Percentiles rank a stretch among this genome's conserved stretches.
phyloP scores from a whole-genome alignment of 2,329 filamentous ascomycete species.

The Dendryphion nanum region DNA sequence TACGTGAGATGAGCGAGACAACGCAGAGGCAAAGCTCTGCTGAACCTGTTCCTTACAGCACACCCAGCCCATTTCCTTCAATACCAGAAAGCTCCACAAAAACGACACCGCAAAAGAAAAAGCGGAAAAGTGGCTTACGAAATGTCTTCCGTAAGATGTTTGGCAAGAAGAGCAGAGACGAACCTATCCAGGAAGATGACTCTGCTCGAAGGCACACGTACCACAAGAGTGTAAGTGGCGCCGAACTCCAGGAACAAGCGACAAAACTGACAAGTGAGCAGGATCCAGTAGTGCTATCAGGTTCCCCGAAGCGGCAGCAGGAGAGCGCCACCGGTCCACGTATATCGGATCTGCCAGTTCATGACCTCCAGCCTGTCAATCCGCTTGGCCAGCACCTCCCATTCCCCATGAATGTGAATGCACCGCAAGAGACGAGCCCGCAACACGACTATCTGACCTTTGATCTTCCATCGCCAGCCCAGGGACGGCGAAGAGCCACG shows the following conservation, averaged over 20 bases:
- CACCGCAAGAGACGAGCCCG: constrained; percentile 33
- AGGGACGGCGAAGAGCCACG: constrained; percentile 33
- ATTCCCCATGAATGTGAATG: constrained; percentile 43
- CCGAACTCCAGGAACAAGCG: background rate
- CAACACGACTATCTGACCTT: constrained; percentile 36
- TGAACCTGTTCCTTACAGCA: constrained; percentile 20
- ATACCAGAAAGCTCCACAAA: constrained; percentile 27
- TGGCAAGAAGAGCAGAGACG: constrained; percentile 29
- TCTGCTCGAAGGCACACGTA: constrained; percentile 26
- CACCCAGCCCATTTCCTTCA: constrained; percentile 29
- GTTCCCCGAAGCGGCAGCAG: constrained; percentile 18
- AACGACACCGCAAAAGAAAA: constrained; percentile 26
- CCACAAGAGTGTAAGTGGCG: constrained; percentile 34
- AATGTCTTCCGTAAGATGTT: constrained; percentile 41
- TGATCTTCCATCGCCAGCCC: constrained; percentile 17
- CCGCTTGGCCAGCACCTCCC: constrained; percentile 37
- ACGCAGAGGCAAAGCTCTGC: constrained; percentile 24
- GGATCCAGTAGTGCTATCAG: constrained; percentile 30
- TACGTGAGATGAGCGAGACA: constrained; percentile 23
- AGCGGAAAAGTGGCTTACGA: constrained; percentile 36
- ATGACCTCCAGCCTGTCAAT: constrained; percentile 32
- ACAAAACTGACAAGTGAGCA: constrained; percentile 9
- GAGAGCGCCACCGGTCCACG: constrained; percentile 20
- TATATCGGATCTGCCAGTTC: constrained; percentile 36
- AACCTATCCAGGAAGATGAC: constrained; percentile 19